Percentiles rank a stretch among this genome's conserved stretches.
Conservation (phyloP, 2,329 filamentous ascomycete species). For the Talaromyces sp. region DNA sequence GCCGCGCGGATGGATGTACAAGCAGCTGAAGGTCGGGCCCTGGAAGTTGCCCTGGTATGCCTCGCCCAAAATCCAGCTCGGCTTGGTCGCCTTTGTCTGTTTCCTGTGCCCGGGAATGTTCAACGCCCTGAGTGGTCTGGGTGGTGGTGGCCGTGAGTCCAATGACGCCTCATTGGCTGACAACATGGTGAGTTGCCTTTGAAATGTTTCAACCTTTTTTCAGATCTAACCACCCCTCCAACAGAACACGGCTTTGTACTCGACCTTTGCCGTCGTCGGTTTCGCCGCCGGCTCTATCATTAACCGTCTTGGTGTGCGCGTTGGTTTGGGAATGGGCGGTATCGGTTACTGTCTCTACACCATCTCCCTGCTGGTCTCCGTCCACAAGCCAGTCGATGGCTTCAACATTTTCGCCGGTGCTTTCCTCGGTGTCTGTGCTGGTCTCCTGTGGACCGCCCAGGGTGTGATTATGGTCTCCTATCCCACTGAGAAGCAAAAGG, state of each 20-base stretch:
- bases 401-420: conserved; percentile 37
- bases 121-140: conserved; percentile 57
- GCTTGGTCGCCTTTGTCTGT: conserved; percentile 63
- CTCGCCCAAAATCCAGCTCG: conserved; percentile 63
- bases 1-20: conserved; percentile 50
- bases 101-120: conserved; percentile 66
- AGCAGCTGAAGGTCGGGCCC: conserved; percentile 46
- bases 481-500: conserved; percentile 69
- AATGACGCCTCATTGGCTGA: conserved; percentile 46
- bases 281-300: conserved; percentile 47
- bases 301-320: conserved; percentile 26
- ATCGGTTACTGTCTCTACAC: conserved; percentile 32
- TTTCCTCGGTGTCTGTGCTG: conserved; percentile 36
- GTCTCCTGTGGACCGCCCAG: conserved; percentile 36
- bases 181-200: conserved; percentile 34
- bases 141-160: conserved; percentile 52
- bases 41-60: conserved; percentile 59
- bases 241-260: conserved; percentile 56
- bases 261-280: conserved; percentile 56
- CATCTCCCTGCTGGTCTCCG: conserved; percentile 35
- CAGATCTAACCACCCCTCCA: not conserved
- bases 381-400: conserved; percentile 32
- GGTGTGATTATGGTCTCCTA: conserved; percentile 61
- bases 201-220: not conserved
- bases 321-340: conserved; percentile 25